A percentile compares a stretch with the other conserved stretches of the same genome.
These are phyloP conservation scores for Rhizopogon vinicolor DNA, from an alignment of 768 basidiomycete genomes.

Conservation along the genomic window DNA sequence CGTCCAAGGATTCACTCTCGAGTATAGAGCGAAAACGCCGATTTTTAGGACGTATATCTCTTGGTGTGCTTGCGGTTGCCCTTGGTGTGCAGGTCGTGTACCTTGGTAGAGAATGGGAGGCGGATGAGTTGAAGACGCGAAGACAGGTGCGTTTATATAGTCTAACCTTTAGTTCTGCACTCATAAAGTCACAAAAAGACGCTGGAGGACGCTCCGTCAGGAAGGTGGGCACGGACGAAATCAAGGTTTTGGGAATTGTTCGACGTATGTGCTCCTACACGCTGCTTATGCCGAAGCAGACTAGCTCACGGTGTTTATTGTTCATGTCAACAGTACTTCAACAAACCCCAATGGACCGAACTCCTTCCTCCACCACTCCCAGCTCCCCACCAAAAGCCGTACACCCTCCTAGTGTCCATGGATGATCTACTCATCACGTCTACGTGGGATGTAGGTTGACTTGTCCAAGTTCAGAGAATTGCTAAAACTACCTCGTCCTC, in stretches of 20 bases:
- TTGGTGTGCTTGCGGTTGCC: slow-evolving; percentile 52
- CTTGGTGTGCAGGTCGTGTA: slow-evolving; percentile 55
- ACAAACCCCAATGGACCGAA: slow-evolving; percentile 90
- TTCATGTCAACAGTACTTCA: slow-evolving; percentile 61
- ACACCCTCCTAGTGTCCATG: slow-evolving; percentile 86
- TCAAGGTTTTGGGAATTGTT: slow-evolving; percentile 61
- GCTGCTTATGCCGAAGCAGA: neutral
- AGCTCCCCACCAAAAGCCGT: slow-evolving; percentile 80
- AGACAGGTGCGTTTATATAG: slow-evolving; percentile 46
- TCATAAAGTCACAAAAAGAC: slow-evolving; percentile 32
- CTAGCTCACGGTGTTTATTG: neutral
- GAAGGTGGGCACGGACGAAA: slow-evolving; percentile 61
- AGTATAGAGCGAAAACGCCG: slow-evolving; percentile 71
- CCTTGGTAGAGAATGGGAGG: slow-evolving; percentile 77
- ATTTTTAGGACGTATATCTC: slow-evolving; percentile 47
- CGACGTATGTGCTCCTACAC: slow-evolving; percentile 44
- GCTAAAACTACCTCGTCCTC: neutral
- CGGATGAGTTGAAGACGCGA: slow-evolving; percentile 60
- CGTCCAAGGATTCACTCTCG: slow-evolving; percentile 73
- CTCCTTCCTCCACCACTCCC: slow-evolving; percentile 86
- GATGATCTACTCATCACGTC: slow-evolving; percentile 91
- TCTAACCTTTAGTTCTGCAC: neutral
- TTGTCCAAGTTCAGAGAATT: neutral
- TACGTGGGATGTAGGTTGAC: slow-evolving; percentile 85
- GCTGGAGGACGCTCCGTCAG: slow-evolving; percentile 52